A percentile compares a stretch with the other conserved stretches of the same genome.
These are phyloP conservation scores for Globisporangium paroecandrum DNA, from an alignment of 352 stramenopile genomes.

Conservation along the genomic window DNA sequence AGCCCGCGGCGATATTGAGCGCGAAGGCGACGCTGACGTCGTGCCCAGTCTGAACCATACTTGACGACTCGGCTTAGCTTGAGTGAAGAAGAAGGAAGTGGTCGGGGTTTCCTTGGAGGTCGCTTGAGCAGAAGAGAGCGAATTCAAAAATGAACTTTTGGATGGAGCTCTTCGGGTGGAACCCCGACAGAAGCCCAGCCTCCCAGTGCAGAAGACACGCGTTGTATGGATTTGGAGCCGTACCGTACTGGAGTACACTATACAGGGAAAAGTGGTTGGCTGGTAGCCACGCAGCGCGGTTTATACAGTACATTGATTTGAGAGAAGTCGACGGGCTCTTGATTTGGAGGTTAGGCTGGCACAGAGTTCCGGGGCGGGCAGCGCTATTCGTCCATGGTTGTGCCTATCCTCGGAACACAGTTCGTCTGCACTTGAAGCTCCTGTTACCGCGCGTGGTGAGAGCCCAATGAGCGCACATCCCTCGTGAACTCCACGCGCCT, in stretches of 20 bases:
- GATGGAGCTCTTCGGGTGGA: neutral
- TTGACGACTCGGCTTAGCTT: neutral
- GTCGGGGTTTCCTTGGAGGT: neutral
- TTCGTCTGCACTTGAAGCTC: neutral
- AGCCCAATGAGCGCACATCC: neutral
- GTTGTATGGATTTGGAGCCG: too few relatives aligned
- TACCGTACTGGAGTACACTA: neutral
- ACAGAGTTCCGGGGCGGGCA: neutral
- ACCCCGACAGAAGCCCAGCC: neutral
- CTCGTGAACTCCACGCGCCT: neutral
- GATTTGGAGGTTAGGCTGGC: neutral
- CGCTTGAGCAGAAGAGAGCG: neutral
- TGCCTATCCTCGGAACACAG: neutral
- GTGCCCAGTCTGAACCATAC: conserved; percentile 34
- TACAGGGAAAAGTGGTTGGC: neutral
- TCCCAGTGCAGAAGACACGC: neutral
- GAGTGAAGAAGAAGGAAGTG: neutral
- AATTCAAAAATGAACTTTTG: neutral
- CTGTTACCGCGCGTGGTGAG: neutral
- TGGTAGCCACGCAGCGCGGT: neutral
- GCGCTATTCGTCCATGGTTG: neutral
- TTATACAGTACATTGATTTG: neutral
- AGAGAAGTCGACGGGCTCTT: neutral
- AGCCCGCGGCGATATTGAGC: conserved; percentile 46
- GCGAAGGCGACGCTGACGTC: conserved; percentile 43